Percentiles rank a stretch among this genome's conserved stretches.
Evolutionary conservation across 1,139 yeast genomes (phyloP).

Genomic region (Geotrichum aggregatum): DNA sequence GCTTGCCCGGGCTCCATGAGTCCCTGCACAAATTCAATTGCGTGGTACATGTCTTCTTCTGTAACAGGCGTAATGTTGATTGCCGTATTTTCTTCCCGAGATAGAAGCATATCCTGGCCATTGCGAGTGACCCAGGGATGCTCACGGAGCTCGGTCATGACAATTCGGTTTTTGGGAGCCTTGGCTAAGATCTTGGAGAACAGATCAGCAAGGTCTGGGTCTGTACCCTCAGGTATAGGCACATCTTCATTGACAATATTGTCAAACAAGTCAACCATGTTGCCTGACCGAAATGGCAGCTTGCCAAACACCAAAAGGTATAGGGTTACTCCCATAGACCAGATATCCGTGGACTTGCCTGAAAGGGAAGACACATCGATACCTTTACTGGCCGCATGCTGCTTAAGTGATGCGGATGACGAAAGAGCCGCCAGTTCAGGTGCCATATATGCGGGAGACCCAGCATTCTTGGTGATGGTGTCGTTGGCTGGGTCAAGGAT

Average conservation of each 20-base stretch:
- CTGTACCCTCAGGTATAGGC: constrained; percentile 23
- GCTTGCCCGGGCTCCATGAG: constrained; percentile 30
- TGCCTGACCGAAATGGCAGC: constrained; percentile 40
- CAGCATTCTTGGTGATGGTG: constrained; percentile 57
- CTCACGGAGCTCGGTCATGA: constrained; percentile 50
- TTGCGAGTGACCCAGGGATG: constrained; percentile 55
- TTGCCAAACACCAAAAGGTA: constrained; percentile 40
- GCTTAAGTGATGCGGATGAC: constrained; percentile 11
- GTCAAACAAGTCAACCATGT: constrained; percentile 50
- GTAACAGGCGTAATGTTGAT: constrained; percentile 37
- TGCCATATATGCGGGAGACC: constrained; percentile 80
- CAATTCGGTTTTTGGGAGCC: constrained; percentile 52
- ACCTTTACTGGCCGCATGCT: constrained; percentile 25
- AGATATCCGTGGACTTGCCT: constrained; percentile 68
- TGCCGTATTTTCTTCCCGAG: constrained; percentile 40
- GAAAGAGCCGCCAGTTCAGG: constrained; percentile 67
- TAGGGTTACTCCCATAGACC: constrained; percentile 74
- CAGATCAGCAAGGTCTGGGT: constrained; percentile 29
- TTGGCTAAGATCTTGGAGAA: constrained; percentile 42
- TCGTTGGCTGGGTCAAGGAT: constrained; percentile 52
- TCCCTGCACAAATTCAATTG: constrained; percentile 39
- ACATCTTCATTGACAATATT: constrained; percentile 33
- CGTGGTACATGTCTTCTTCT: constrained; percentile 40
- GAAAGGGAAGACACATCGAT: constrained; percentile 44
- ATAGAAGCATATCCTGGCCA: constrained; percentile 40